Base-by-base conservation (phyloP, 352 stramenopile species). In the Phytophthora brassicae region DNA sequence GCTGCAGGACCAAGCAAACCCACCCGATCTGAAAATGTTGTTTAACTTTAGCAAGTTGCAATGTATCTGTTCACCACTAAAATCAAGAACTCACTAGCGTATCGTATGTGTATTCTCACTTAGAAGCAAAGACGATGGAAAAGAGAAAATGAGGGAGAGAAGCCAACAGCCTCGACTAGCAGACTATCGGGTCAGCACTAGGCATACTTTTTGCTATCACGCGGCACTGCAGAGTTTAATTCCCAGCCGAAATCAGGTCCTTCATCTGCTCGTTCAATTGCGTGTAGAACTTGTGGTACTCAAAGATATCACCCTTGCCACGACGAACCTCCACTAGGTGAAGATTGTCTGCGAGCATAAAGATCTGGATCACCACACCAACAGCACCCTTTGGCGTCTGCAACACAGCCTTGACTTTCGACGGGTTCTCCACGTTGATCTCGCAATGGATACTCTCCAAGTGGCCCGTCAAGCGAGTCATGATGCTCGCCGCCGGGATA, bases 271-370 rank as follows among this genome's bases (percentile, higher is more conserved):
- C 84, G 67, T 89, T 93, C 60, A 95, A 71, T 72, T 92, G 84
- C 68, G 83, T 88, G 81, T 93, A 94, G 55, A 94, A 93, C 77
- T 94, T 94, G 82, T 93, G 79, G 74, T 94, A 96, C 74, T 94
- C 88, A 48, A 97, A 94, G 57, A 95, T 94, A 66, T 97, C 88
- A 38, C 89, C 89, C 75, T 96, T 96, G 51, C 85, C 89, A 60
- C 86, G 86, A 64, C 86, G 84, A 68, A 97, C 86, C 63, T 96
- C 84, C 17, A 95, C 84, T n/a, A 97, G 66, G 52, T 94, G 83
- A 16, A 95, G 74, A 55, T 70, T 90, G 31, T 94, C 85, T 17
- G 85, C 86, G 17, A 96, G 81, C 69, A 92, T 88, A 63, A 92
- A 95, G 57, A 96, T 92, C 72, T 96, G 86, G 64, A 97, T 91